phyloP scores from a whole-genome alignment of 2,329 filamentous ascomycete species.

The Geoglossum cookeanum region DNA sequence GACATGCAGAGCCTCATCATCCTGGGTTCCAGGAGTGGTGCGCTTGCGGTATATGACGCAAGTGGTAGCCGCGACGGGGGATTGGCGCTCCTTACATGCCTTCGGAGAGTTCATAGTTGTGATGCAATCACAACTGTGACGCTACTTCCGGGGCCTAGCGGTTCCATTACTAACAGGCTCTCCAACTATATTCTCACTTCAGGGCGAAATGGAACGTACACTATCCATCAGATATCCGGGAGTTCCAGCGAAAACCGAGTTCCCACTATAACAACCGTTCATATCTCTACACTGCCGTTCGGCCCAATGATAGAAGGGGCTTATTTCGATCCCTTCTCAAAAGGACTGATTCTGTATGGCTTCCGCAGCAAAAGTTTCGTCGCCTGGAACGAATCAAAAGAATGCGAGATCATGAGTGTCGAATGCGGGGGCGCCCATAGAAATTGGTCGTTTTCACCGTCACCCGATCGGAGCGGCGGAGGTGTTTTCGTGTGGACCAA shows the following conservation, averaged over 20 bases:
- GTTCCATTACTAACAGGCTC: slow-evolving; percentile 7
- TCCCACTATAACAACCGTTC: slow-evolving; percentile 27
- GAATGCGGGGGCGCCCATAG: slow-evolving; percentile 76
- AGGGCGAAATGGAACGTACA: slow-evolving; percentile 57
- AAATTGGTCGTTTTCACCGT: slow-evolving; percentile 41
- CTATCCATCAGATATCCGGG: slow-evolving; percentile 33
- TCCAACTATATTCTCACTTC: slow-evolving; percentile 43
- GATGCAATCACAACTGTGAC: slow-evolving; percentile 54
- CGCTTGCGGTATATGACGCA: slow-evolving; percentile 27
- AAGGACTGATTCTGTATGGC: slow-evolving; percentile 53
- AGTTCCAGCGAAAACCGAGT: slow-evolving; percentile 10
- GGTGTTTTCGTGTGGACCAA: slow-evolving; percentile 58
- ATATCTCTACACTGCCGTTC: slow-evolving; percentile 50
- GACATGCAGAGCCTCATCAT: slow-evolving; percentile 18
- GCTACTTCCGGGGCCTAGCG: slow-evolving; percentile 13
- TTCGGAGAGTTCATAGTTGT: slow-evolving; percentile 23
- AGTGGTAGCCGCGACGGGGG: too few relatives aligned
- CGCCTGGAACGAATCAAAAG: slow-evolving; percentile 56
- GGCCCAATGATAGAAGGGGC: slow-evolving; percentile 60
- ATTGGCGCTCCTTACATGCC: slow-evolving; percentile 6
- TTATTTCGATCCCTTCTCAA: slow-evolving; percentile 31
- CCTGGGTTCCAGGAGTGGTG: slow-evolving; percentile 37
- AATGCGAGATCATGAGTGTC: slow-evolving; percentile 49
- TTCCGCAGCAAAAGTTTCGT: slow-evolving; percentile 67
- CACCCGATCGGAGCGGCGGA: slow-evolving; percentile 14